Conservation (phyloP, 1,284 basidiomycete genomes). For the Trichosporon sp. region DNA sequence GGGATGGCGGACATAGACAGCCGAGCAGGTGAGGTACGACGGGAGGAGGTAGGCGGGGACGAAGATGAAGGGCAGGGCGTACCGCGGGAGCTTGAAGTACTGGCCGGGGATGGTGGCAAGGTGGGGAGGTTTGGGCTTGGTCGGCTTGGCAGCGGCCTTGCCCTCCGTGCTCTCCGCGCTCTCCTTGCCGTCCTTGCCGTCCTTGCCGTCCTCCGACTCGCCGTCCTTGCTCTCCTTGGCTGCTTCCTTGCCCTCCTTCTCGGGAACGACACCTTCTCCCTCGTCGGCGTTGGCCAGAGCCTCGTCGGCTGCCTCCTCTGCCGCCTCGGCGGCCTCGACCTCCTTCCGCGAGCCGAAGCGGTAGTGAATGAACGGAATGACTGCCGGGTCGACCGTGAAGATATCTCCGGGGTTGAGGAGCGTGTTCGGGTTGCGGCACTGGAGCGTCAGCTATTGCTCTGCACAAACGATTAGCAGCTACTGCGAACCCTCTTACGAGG, state of each 20-base stretch:
- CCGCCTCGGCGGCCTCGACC: constrained; percentile 27
- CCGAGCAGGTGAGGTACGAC: constrained; percentile 84
- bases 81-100: constrained; percentile 77
- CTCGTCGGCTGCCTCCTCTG: constrained; percentile 26
- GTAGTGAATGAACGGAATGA: constrained; percentile 64
- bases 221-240: constrained; percentile 1
- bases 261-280: constrained; percentile 8
- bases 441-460: constrained; percentile 7
- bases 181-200: constrained; percentile 9
- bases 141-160: constrained; percentile 1
- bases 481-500: too few relatives aligned
- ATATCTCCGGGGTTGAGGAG: constrained; percentile 90
- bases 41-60: constrained; percentile 92
- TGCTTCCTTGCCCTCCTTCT: constrained; percentile 11
- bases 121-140: too few relatives aligned
- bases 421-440: constrained; percentile 83
- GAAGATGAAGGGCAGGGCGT: constrained; percentile 87
- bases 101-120: too few relatives aligned
- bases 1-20: constrained; percentile 90
- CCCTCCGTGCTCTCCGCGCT: constrained; percentile 9
- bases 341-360: neutral
- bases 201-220: constrained; percentile 11
- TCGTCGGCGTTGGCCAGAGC: constrained; percentile 9
- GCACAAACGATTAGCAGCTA: too few relatives aligned
- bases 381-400: constrained; percentile 75